Evolutionary conservation across 192 early-diverging fungal species (phyloP).

Genomic region (Podila epigama): DNA sequence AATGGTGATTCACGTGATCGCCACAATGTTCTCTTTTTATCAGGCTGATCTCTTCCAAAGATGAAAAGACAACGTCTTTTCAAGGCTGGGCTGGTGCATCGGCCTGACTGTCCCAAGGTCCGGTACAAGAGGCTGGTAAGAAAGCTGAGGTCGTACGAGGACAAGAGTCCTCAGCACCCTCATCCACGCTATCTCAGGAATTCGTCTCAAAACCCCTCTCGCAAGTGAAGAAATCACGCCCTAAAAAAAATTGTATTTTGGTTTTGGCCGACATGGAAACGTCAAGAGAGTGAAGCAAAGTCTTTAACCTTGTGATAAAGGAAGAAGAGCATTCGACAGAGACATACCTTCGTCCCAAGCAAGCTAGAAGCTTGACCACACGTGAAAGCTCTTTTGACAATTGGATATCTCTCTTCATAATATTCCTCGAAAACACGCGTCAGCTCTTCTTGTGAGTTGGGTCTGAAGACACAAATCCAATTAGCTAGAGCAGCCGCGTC

Average conservation of each 20-base stretch:
- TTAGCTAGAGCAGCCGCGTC: neutral
- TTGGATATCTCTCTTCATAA: neutral
- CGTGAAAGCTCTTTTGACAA: neutral
- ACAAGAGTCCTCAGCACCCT: neutral
- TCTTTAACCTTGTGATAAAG: too few species aligned
- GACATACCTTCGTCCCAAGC: neutral
- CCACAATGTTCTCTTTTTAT: too few species aligned
- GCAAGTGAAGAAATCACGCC: too few species aligned
- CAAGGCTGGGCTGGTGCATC: neutral
- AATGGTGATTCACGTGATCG: too few species aligned
- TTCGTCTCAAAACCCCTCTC: neutral
- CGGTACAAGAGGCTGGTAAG: neutral
- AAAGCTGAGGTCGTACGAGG: neutral
- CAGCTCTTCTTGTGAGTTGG: neutral
- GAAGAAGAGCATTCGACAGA: neutral
- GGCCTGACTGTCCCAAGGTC: neutral
- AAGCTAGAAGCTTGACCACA: neutral
- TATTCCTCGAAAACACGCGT: neutral
- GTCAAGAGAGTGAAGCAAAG: too few species aligned
- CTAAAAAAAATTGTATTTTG: too few species aligned
- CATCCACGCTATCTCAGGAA: neutral
- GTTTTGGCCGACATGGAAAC: too few species aligned
- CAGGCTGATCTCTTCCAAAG: neutral
- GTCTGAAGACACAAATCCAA: neutral
- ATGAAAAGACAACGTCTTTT: neutral